A percentile compares a stretch with the other conserved stretches of the same genome.
Evolutionary conservation across 768 basidiomycete genomes (phyloP).

Genomic region (Filobasidium floriforme): DNA sequence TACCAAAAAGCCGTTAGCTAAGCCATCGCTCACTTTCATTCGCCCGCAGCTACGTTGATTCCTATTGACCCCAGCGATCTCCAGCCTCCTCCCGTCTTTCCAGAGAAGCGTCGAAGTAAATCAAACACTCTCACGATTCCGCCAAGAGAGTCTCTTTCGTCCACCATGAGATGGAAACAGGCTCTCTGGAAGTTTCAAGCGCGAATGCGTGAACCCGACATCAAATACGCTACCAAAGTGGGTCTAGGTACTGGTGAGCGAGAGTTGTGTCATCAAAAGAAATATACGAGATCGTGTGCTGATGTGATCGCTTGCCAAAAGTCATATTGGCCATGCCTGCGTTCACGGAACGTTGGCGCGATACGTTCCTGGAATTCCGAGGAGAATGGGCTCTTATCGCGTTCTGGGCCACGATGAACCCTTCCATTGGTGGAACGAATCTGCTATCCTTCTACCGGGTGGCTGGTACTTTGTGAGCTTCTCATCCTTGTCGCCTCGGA

Average conservation of each 20-base stretch:
- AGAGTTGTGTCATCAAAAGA: neutral
- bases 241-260: conserved; percentile 46
- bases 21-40: neutral
- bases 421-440: conserved; percentile 61
- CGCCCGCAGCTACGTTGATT: conserved; percentile 38
- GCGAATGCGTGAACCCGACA: conserved; percentile 61
- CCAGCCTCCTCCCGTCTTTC: conserved; percentile 59
- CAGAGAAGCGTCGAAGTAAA: conserved; percentile 71
- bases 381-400: conserved; percentile 97
- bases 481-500: no score
- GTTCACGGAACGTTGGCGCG: conserved; percentile 70
- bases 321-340: conserved; percentile 79
- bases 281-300: neutral
- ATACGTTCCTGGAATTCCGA: conserved; percentile 67
- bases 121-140: conserved; percentile 81
- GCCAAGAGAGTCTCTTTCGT: conserved; percentile 54
- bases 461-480: conserved; percentile 71
- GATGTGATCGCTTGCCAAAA: conserved; percentile 39
- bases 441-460: conserved; percentile 69
- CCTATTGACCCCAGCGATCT: conserved; percentile 46
- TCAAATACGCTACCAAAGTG: conserved; percentile 80
- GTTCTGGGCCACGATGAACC: conserved; percentile 50
- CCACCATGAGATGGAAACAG: conserved; percentile 60
- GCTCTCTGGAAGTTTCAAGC: conserved; percentile 64
- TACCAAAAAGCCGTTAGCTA: neutral